These are phyloP conservation scores for Salvia sclarea DNA, from an alignment of 305 asterid species.

Conservation along the genomic window DNA sequence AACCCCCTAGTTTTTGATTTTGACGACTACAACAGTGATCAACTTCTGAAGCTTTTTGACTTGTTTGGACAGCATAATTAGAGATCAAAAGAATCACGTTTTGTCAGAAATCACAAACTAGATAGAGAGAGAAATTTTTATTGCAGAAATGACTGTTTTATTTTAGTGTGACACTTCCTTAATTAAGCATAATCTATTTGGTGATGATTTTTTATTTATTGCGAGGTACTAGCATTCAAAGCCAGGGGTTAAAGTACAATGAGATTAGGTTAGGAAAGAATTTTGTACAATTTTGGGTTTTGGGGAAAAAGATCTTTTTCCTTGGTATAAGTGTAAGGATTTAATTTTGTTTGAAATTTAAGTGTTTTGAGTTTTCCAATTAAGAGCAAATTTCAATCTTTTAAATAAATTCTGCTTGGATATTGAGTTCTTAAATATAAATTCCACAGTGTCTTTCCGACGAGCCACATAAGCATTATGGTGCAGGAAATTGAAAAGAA, in stretches of 20 bases:
- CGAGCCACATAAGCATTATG: no score
- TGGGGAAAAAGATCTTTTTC: no score
- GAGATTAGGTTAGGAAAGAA: conserved; percentile 32
- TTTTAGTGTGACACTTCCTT: conserved; percentile 32
- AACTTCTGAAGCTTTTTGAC: conserved; percentile 34
- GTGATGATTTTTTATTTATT: neutral
- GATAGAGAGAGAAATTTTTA: neutral
- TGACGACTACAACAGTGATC: conserved; percentile 25
- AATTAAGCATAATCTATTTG: conserved; percentile 30
- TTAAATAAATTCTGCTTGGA: no score
- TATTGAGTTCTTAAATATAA: no score
- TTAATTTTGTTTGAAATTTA: no score
- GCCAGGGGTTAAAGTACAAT: conserved; percentile 14
- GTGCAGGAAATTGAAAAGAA: no score
- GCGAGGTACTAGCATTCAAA: conserved; percentile 17
- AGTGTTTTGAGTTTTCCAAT: no score
- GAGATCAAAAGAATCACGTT: conserved; percentile 37
- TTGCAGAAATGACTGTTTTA: neutral
- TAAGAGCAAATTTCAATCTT: no score
- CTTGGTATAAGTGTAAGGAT: no score
- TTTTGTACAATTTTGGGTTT: conserved; percentile 27
- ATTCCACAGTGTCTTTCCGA: no score
- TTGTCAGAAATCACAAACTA: conserved; percentile 35
- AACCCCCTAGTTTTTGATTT: conserved; percentile 1
- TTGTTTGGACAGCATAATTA: conserved; percentile 40